A percentile compares a stretch with the other conserved stretches of the same genome.
phyloP scores from a whole-genome alignment of 805 yeast species.

The Candida ovalis region DNA sequence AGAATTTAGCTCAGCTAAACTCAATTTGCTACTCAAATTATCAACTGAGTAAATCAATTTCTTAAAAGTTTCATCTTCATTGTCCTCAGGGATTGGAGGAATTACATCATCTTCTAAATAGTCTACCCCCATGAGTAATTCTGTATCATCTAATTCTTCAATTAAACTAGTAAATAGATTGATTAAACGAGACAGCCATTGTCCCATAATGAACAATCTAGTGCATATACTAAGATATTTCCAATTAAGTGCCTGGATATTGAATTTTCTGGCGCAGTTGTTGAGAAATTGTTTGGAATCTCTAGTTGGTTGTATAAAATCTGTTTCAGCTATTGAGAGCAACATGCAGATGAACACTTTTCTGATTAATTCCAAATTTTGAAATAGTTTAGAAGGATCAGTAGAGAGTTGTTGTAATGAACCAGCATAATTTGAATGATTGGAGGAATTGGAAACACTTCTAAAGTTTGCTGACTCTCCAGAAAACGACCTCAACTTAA shows the following conservation, averaged over 20 bases:
- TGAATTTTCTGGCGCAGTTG: conserved; percentile 17
- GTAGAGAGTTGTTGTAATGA: conserved; percentile 12
- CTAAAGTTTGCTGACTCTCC: conserved; percentile 9
- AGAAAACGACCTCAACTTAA: conserved; percentile 20
- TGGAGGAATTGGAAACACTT: conserved; percentile 2
- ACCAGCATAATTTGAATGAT: not conserved
- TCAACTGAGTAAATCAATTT: conserved; percentile 15
- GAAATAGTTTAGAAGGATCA: conserved; percentile 15
- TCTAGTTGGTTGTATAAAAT: not conserved
- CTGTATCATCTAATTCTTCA: conserved; percentile 13
- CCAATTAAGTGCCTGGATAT: conserved; percentile 3
- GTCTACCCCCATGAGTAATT: conserved; percentile 1
- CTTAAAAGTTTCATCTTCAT: conserved; percentile 19
- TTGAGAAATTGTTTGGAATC: conserved; percentile 10
- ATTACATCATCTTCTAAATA: conserved; percentile 4
- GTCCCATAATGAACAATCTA: conserved; percentile 12
- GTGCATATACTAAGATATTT: conserved; percentile 8
- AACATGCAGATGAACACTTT: conserved; percentile 22
- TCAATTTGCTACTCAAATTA: conserved; percentile 16
- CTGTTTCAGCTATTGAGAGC: conserved; percentile 19
- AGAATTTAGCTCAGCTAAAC: conserved; percentile 18
- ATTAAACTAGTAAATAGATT: conserved; percentile 9
- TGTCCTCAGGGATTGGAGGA: conserved; percentile 18
- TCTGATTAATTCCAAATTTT: conserved; percentile 17
- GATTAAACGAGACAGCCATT: conserved; percentile 10